Conservation (phyloP, 805 yeast species). For the Metschnikowia sp. region DNA sequence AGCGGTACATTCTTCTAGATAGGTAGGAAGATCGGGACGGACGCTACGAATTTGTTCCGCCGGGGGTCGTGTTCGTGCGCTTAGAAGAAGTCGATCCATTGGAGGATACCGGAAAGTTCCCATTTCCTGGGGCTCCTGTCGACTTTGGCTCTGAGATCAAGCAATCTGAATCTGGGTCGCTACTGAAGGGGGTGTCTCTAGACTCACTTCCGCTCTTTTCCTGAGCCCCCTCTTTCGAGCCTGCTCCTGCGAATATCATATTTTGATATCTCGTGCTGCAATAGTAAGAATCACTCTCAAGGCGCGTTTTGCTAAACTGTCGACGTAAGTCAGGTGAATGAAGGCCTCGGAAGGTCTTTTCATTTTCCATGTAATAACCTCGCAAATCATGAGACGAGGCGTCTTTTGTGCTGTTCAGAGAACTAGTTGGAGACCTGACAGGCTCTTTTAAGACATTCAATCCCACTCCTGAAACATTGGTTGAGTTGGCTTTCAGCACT, state of each 20-base stretch:
- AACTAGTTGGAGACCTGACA: background rate
- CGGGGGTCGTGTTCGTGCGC: background rate
- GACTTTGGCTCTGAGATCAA: slow-evolving; percentile 6
- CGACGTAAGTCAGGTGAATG: slow-evolving; percentile 25
- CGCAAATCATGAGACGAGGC: slow-evolving; percentile 18
- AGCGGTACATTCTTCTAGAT: background rate
- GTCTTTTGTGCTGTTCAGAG: slow-evolving; percentile 13
- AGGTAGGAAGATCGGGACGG: background rate
- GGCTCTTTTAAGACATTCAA: slow-evolving; percentile 36
- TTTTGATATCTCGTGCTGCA: slow-evolving; percentile 4
- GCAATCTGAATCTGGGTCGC: slow-evolving; percentile 10
- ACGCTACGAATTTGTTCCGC: background rate
- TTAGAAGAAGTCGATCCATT: background rate
- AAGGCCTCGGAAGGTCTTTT: slow-evolving; percentile 18
- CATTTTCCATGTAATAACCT: slow-evolving; percentile 13
- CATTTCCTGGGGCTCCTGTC: background rate
- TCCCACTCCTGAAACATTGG: slow-evolving; percentile 37
- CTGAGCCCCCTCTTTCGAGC: background rate
- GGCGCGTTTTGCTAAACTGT: slow-evolving; percentile 6
- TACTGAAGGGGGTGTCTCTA: slow-evolving; percentile 6
- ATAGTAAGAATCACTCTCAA: slow-evolving; percentile 6
- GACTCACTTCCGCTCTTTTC: slow-evolving; percentile 4
- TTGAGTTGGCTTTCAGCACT: slow-evolving; percentile 24
- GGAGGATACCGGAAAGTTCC: background rate
- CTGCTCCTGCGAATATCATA: background rate